Base-by-base conservation (phyloP, 192 early-diverging fungal species). In the Phycomyces blakesleeanus region DNA sequence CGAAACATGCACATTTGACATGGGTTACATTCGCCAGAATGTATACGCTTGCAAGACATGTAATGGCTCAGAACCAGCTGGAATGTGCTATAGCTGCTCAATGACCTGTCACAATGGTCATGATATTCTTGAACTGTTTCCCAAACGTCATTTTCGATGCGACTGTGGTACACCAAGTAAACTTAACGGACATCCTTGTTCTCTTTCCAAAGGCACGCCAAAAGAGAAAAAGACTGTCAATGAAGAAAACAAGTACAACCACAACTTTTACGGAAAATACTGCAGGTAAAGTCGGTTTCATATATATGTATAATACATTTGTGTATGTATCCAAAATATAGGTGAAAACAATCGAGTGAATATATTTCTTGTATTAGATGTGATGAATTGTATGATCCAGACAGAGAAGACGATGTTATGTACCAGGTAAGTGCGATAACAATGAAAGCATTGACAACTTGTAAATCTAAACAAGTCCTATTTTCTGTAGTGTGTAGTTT, bases 31-130 rank as follows among this genome's bases (percentile, higher is more conserved):
- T 29, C 82, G 83, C 58, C 94, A 96, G 71, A 78, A 82, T 0
- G 78, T 94, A 5, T 96, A 90, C 67, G 83, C 91, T 5, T 96
- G 94, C 69, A 71, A 86, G 56, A 92, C 91, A 6, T 96, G 94
- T 69, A 56, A 57, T 15, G 61, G 57, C 14, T 56, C 56, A 18
- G 55, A 57, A 15, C 59, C 66, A 9, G 83, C 86, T 3, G 86
- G 86, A 22, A 81, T 87, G 69, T 91, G 91, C 68, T 90, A 90
- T 68, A 85, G 86, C 26, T 92, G 91, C 59, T 89, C 87, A 57
- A 90, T 92, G 42, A 78, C 85, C 29, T 92, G 89, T 63, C 89
- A 90, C 65, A 63, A 81, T 8, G 86, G 78, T 42, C 91, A 94
- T 72, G 83, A 94, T 8, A 75, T 94, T 12, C 79, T 93, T 39